Conservation (phyloP, 139 green algal genomes). For the Chlorella sp. region DNA sequence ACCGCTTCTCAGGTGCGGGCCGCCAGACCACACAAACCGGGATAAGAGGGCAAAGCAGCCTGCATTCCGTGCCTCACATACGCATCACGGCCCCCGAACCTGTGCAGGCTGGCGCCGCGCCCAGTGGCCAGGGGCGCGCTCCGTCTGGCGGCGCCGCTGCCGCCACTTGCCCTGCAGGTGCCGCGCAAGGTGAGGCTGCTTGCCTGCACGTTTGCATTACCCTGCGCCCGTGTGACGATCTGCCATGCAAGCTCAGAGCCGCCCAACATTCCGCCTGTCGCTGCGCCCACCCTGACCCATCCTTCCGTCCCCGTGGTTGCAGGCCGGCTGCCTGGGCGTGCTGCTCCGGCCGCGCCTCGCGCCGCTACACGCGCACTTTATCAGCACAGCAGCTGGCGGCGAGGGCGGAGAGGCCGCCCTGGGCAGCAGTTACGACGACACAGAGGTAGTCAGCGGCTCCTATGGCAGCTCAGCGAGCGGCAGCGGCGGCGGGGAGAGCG, state of each 20-base stretch:
- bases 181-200: not conserved
- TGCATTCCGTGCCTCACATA: not conserved
- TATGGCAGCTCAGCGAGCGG: not conserved
- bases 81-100: not conserved
- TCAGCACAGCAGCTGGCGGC: not conserved
- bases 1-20: not conserved
- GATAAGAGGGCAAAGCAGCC: too few relatives aligned
- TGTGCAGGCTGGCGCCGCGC: not conserved
- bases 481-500: not conserved
- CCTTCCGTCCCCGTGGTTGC: too few relatives aligned
- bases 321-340: not conserved
- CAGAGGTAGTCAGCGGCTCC: not conserved
- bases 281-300: too few relatives aligned
- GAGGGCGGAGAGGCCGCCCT: constrained; percentile 17
- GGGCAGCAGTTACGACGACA: not conserved
- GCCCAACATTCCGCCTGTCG: too few relatives aligned
- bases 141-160: not conserved
- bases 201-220: too few relatives aligned
- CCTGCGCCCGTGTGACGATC: too few relatives aligned
- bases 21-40: too few relatives aligned
- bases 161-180: not conserved
- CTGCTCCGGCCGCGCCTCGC: not conserved
- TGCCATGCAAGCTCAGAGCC: too few relatives aligned
- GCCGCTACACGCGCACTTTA: not conserved
- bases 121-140: not conserved